These are phyloP conservation scores for Fonsecaea nubica DNA, from an alignment of 2,329 filamentous ascomycete species.

Conservation along the genomic window DNA sequence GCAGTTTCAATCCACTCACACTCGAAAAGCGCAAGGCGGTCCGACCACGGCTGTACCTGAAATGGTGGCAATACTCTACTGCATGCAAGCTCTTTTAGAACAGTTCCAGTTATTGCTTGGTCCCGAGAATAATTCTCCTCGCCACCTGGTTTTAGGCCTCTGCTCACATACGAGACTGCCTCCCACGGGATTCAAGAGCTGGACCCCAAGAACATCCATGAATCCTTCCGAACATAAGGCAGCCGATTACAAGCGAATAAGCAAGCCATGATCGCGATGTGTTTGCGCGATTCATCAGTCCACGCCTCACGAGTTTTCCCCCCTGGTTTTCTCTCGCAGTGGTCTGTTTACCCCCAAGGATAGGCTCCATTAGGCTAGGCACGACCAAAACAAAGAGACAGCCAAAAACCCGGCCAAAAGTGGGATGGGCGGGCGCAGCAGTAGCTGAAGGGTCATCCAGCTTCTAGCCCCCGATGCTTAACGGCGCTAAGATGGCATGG, in stretches of 20 bases:
- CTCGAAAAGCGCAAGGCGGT: not conserved
- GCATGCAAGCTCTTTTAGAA: not conserved
- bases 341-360: not conserved
- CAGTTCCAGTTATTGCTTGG: not conserved
- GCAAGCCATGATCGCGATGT: not conserved
- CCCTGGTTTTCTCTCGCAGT: not conserved
- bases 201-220: not conserved
- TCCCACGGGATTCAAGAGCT: not conserved
- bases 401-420: not conserved
- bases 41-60: conserved; percentile 7
- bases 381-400: not conserved
- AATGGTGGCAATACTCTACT: not conserved
- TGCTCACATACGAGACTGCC: not conserved
- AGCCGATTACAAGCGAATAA: not conserved
- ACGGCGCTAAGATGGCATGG: conserved; percentile 21
- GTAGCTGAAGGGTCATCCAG: conserved; percentile 6
- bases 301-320: not conserved
- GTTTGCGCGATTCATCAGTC: not conserved
- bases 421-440: conserved; percentile 7
- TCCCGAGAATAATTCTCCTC: not conserved
- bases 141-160: not conserved
- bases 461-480: conserved; percentile 26
- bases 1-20: not conserved
- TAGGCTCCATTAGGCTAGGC: not conserved
- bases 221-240: not conserved